A percentile compares a stretch with the other conserved stretches of the same genome.
Evolutionary conservation across 208 protist species (phyloP).

Genomic region (Trichomonas tenax): DNA sequence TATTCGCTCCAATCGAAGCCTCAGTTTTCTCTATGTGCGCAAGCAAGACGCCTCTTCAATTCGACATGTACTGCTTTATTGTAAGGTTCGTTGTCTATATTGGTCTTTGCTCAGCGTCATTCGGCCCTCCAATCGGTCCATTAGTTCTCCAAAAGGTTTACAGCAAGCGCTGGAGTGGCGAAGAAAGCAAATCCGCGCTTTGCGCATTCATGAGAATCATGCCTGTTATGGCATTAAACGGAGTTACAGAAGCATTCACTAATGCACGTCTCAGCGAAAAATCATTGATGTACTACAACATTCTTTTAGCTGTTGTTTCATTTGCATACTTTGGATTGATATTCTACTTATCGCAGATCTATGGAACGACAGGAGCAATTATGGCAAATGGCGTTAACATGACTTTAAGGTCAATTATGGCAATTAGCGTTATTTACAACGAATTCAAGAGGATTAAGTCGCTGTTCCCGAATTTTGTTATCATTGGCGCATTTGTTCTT

Average conservation of each 20-base stretch:
- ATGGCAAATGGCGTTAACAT: background rate
- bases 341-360: background rate
- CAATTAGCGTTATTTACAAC: background rate
- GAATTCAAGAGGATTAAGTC: background rate
- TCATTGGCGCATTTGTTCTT: background rate
- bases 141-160: background rate
- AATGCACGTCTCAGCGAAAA: background rate
- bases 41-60: too few species aligned
- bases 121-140: background rate
- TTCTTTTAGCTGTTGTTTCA: background rate
- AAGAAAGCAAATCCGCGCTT: background rate
- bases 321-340: background rate
- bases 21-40: background rate
- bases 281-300: background rate
- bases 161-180: background rate
- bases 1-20: background rate
- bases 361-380: background rate
- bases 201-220: background rate
- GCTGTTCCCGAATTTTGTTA: background rate
- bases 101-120: background rate
- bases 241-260: background rate
- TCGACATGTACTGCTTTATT: background rate
- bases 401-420: background rate
- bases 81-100: background rate
- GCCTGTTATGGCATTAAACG: conserved; percentile 1